Evolutionary conservation across 441 rosid species (phyloP).

Genomic region (Populus tomentosa): DNA sequence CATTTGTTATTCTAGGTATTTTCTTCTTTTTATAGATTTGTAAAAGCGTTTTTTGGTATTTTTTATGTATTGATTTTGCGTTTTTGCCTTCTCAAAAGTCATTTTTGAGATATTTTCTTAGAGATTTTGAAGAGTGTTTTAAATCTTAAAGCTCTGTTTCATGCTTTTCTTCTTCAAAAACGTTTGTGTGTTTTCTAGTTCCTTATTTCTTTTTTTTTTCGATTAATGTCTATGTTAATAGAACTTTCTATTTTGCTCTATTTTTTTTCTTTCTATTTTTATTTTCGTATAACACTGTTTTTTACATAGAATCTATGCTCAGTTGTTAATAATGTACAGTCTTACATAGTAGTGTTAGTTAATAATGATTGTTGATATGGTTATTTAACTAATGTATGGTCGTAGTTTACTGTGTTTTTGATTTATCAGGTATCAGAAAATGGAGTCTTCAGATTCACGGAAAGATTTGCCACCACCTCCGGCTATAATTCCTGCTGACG

Average conservation of each 20-base stretch:
- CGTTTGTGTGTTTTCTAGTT: background rate
- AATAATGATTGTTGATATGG: background rate
- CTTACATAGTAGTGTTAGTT: background rate
- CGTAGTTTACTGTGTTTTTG: background rate
- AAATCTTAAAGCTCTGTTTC: background rate
- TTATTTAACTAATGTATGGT: background rate
- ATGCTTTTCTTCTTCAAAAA: no score
- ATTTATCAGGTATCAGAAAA: background rate
- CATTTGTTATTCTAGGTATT: background rate
- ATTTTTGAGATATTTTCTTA: background rate
- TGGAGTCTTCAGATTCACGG: background rate
- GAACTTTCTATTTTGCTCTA: background rate
- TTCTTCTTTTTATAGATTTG: no score
- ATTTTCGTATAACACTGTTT: background rate
- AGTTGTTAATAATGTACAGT: background rate
- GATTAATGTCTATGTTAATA: background rate
- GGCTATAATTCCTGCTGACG: background rate
- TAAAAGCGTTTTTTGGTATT: background rate
- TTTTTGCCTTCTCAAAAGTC: background rate
- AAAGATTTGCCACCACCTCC: constrained; percentile 1
- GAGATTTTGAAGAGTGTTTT: background rate
- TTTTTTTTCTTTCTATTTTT: no score
- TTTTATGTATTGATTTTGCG: no score
- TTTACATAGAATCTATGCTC: background rate
- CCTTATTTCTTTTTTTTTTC: background rate